Conservation (phyloP, 352 stramenopile species). For the Phytophthora rubi region DNA sequence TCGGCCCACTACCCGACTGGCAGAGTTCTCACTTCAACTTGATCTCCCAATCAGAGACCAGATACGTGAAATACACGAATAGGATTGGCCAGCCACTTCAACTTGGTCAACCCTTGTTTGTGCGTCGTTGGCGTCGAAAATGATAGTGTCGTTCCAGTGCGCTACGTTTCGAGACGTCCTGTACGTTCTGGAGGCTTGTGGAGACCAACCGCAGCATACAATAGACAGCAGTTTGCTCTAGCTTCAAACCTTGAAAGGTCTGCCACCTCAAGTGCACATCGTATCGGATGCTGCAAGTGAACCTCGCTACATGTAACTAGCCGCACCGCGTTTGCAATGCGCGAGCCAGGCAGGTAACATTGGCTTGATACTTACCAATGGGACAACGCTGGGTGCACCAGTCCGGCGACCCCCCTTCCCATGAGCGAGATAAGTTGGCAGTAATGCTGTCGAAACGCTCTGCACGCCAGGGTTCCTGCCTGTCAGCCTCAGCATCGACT, state of each 20-base stretch:
- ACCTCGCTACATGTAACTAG: too few relatives aligned
- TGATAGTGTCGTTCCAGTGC: slow-evolving; percentile 7
- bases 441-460: slow-evolving; percentile 2
- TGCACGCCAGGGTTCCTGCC: background rate
- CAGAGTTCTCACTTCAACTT: background rate
- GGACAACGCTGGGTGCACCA: background rate
- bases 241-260: background rate
- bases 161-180: slow-evolving; percentile 1
- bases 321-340: background rate
- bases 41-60: background rate
- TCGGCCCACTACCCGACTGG: too few relatives aligned
- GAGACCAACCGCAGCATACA: background rate
- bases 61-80: background rate
- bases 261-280: too few relatives aligned
- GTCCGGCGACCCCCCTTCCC: background rate
- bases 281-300: too few relatives aligned
- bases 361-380: background rate
- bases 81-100: slow-evolving; percentile 22
- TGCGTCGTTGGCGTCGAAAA: background rate
- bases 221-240: background rate
- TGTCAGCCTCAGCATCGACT: slow-evolving; percentile 6
- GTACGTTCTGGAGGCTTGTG: slow-evolving; percentile 2
- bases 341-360: background rate
- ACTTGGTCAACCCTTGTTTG: background rate
- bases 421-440: background rate